Evolutionary conservation across 2,329 filamentous ascomycete species (phyloP), one percentile per base, ranked within the genome.

Genomic region (Xylariaceae sp.): DNA sequence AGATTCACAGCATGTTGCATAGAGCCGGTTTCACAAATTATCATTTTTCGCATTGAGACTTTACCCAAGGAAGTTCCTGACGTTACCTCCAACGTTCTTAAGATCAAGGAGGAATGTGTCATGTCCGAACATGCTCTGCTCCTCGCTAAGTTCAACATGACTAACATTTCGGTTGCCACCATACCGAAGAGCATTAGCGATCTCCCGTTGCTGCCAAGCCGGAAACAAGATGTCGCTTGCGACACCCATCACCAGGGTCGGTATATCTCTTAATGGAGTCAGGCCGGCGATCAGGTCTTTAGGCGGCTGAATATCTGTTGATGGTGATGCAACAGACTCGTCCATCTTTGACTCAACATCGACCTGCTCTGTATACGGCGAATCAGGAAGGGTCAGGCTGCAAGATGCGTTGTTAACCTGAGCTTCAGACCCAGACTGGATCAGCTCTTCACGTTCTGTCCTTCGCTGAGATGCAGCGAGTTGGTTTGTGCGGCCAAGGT

Each of bases 191-290:
- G 92, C 86, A 60, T 92, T 84, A 3, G 91, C 92, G 50, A 98
- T 84, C 67, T 98, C 93, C 42, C 88, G 81, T 71, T 98, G 93
- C 71, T 98, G 93, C 92, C 93, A 98, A 0, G 93, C 90, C 0
- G 93, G 93, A 69, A 98, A 98, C 27, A 98, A 71, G 40, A 96
- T 97, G 63, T 98, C 93, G 58, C 89, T 96, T 0, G 89, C 88
- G 4, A 97, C 93, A 25, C 93, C 93, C 72, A 98, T 84, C 10
- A 98, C 88, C 19, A 98, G 75, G 1, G 88, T 85, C 0, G 89
- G 88, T 40, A 85, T 92, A 50, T 91, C 77, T 43, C 83, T 80
- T 42, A 97, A 67, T 0, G 80, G 70, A 4, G 79, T 70, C 17
- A 98, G 71, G 0, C 93, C 93, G 0, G 74, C 73, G 27, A 97